phyloP scores from a whole-genome alignment of 768 basidiomycete species.

The Russula olivacea region DNA sequence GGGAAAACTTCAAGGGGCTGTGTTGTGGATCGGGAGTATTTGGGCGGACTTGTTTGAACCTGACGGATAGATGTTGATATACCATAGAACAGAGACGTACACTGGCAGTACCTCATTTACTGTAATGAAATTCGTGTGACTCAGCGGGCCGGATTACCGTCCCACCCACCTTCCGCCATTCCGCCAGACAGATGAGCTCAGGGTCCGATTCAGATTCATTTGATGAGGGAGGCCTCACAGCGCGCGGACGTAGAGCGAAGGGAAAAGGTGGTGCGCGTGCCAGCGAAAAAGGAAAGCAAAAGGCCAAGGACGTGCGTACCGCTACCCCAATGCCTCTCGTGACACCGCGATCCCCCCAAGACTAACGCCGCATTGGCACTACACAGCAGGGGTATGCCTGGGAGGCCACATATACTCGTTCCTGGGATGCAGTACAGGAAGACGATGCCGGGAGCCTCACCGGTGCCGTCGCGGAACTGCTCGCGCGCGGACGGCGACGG shows the following conservation, averaged over 20 bases:
- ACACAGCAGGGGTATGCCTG: conserved; percentile 81
- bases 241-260: conserved; percentile 15
- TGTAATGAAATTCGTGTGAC: too few relatives aligned
- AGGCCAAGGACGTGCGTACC: conserved; percentile 24
- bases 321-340: background rate
- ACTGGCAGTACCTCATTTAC: too few relatives aligned
- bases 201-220: conserved; percentile 22
- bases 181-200: background rate
- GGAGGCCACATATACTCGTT: conserved; percentile 91
- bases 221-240: conserved; percentile 17
- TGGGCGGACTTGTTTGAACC: conserved; percentile 45
- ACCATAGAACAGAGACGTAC: background rate
- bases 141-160: background rate
- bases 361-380: conserved; percentile 3
- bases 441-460: conserved; percentile 91
- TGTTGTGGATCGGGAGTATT: conserved; percentile 50
- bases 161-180: background rate
- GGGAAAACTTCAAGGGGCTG: conserved; percentile 35
- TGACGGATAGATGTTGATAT: background rate
- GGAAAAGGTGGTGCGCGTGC: background rate
- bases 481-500: conserved; percentile 79
- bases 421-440: conserved; percentile 97
- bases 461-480: conserved; percentile 80
- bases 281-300: conserved; percentile 20
- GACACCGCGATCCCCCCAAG: background rate